Percentiles rank a stretch among this genome's conserved stretches.
Conservation (phyloP, 2,329 filamentous ascomycete species). For the Microcyclospora pomicola region DNA sequence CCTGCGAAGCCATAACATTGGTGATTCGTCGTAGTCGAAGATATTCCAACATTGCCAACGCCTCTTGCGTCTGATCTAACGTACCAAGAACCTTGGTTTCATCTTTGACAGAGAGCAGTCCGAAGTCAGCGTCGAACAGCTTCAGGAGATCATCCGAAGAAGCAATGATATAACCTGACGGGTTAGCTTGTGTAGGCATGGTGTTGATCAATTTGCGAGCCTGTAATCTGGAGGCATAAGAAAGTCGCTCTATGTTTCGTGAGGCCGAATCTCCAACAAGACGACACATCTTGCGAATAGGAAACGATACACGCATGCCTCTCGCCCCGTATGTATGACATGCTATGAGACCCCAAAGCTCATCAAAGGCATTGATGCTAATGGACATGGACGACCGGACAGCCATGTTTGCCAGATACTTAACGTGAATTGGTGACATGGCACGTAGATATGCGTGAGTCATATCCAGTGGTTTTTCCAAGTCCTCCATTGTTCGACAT, state of each 20-base stretch:
- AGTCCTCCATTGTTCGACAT: slow-evolving; percentile 59
- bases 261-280: slow-evolving; percentile 76
- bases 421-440: slow-evolving; percentile 81
- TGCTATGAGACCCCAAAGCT: slow-evolving; percentile 78
- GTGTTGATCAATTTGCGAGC: slow-evolving; percentile 82
- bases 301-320: slow-evolving; percentile 85
- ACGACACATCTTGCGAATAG: slow-evolving; percentile 83
- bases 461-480: slow-evolving; percentile 65
- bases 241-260: slow-evolving; percentile 73
- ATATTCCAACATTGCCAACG: slow-evolving; percentile 73
- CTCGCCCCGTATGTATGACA: slow-evolving; percentile 66
- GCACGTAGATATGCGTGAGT: slow-evolving; percentile 74
- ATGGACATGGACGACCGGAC: slow-evolving; percentile 93
- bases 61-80: slow-evolving; percentile 64
- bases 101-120: slow-evolving; percentile 68
- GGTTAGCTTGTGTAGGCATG: slow-evolving; percentile 64
- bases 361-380: slow-evolving; percentile 72
- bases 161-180: slow-evolving; percentile 79
- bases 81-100: slow-evolving; percentile 76
- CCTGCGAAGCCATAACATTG: slow-evolving; percentile 64
- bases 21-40: slow-evolving; percentile 61
- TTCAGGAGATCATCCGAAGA: slow-evolving; percentile 75
- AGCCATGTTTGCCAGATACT: slow-evolving; percentile 78
- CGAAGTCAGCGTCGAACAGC: slow-evolving; percentile 78
- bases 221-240: slow-evolving; percentile 71